A percentile compares a stretch with the other conserved stretches of the same genome.
phyloP scores from a whole-genome alignment of 345 rosid genomes.

The Diplotaxis tenuifolia region DNA sequence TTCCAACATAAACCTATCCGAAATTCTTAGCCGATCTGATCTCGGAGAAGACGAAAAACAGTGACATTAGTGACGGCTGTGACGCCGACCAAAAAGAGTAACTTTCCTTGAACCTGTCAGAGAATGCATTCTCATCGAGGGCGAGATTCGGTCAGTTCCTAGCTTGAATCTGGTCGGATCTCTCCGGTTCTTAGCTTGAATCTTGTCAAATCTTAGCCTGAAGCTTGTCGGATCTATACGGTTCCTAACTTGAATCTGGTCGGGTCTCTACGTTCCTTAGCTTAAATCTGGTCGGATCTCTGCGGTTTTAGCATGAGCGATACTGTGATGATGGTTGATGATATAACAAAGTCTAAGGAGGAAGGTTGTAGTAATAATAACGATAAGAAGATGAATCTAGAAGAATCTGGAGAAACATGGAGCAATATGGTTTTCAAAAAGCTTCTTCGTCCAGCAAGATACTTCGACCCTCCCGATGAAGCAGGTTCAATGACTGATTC shows the following conservation, averaged over 20 bases:
- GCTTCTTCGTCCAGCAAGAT: neutral
- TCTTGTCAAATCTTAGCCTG: neutral
- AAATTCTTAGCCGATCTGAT: no score
- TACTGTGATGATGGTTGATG: neutral
- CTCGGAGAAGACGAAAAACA: neutral
- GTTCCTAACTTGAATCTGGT: neutral
- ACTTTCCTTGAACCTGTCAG: no score
- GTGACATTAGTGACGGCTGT: no score
- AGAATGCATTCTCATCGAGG: no score
- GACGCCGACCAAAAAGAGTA: no score
- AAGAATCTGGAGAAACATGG: neutral
- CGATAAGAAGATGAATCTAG: neutral
- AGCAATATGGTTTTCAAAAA: neutral
- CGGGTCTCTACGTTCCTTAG: neutral
- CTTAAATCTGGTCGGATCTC: neutral
- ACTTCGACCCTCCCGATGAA: neutral
- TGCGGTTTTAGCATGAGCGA: neutral
- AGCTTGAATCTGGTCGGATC: no score
- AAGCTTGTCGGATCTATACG: neutral
- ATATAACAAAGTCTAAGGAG: neutral
- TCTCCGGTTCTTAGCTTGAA: no score
- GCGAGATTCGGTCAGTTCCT: no score
- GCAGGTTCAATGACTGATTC: neutral
- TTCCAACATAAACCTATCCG: no score
- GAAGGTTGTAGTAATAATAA: neutral